Conservation (phyloP, 1,284 basidiomycete genomes). For the Gymnopus androsaceus region DNA sequence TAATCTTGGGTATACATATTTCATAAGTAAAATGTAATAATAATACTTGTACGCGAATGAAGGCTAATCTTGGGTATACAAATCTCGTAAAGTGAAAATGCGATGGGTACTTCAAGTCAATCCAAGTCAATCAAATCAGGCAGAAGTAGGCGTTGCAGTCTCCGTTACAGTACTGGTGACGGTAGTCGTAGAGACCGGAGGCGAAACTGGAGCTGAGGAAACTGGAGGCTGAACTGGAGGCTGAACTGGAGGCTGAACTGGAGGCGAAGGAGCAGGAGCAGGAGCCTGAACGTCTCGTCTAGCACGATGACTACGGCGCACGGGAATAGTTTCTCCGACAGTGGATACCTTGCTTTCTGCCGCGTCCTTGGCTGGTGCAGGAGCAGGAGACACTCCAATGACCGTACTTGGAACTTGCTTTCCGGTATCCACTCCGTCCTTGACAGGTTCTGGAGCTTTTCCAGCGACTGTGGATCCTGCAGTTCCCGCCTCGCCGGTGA, state of each 20-base stretch:
- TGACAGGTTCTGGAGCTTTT: background rate
- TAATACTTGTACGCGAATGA: background rate
- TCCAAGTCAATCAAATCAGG: background rate
- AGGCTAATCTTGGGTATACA: background rate
- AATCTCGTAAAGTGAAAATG: background rate
- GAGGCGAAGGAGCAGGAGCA: background rate
- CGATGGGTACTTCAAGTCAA: background rate
- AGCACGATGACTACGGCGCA: slow-evolving; percentile 7
- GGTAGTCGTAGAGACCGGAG: background rate
- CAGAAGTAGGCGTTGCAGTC: background rate
- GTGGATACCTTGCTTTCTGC: too few relatives aligned
- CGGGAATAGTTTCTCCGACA: background rate
- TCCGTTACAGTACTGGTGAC: slow-evolving; percentile 2
- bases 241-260: background rate
- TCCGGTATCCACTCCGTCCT: background rate
- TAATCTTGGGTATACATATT: background rate
- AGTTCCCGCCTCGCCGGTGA: too few relatives aligned
- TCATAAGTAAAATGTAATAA: too few relatives aligned
- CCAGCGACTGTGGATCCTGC: too few relatives aligned
- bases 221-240: background rate
- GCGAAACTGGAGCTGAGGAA: background rate
- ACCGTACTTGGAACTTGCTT: background rate
- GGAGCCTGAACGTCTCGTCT: background rate
- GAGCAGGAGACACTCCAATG: background rate
- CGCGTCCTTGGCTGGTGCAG: background rate